Base-by-base conservation (phyloP, 2,329 filamentous ascomycete species). In the Cercospora zeina region DNA sequence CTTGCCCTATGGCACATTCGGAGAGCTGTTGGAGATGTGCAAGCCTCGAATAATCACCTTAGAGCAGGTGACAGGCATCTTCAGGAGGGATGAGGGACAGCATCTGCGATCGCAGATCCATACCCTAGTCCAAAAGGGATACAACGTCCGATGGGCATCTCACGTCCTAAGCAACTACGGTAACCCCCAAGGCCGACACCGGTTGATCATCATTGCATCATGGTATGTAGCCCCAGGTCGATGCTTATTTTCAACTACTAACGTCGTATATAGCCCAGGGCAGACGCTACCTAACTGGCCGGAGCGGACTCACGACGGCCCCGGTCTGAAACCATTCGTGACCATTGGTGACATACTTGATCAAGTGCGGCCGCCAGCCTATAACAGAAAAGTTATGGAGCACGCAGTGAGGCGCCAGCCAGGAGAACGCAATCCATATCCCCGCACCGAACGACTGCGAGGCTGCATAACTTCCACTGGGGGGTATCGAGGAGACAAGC, bases 31-130 rank as follows among this genome's bases (percentile, higher is more conserved):
- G 0, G 75, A 81, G 4, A 82, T 82, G 36, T 73, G 82, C 0
- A 82, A 81, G 0, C 90, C 91, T 0, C 81, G 91, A 0, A 71
- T 95, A 0, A 83, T 90, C 1, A 96, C 90, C 0, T 77, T 96
- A 0, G 91, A 96, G 69, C 89, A 96, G 70, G 93, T 91, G 0
- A 87, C 85, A 57, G 90, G 90, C 0, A 59, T 58, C 0, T 75
- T 82, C 0, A 24, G 55, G 3, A 27, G 27, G 13, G 21, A 50
- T 14, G 45, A 30, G 2, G 45, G 45, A 3, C 45, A 50, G 21
- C 45, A 50, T 10, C 11, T 50, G 51, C 78, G 82, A 39, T 76
- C 80, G 0, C 74, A 93, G 0, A 77, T 95, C 2, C 77, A 82
- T 27, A 84, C 87, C 33, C 87, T 93, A 58, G 86, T 89, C 0